Evolutionary conservation across 2,329 filamentous ascomycete genomes (phyloP).

Genomic region (Aquanectria penicillioides): DNA sequence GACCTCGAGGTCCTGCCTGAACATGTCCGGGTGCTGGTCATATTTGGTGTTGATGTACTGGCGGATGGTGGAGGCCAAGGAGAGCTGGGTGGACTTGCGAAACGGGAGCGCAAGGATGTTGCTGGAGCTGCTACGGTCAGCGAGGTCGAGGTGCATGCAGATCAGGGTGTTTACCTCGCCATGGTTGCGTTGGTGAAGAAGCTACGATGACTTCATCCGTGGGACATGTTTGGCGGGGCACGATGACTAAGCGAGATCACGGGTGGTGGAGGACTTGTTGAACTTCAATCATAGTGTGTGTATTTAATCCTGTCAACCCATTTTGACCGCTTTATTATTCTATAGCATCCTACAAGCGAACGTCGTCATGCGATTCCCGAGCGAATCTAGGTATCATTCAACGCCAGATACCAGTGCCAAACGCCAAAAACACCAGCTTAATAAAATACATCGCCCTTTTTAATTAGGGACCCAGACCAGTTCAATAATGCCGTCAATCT

Average conservation of each 20-base stretch:
- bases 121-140: conserved; percentile 42
- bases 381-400: conserved; percentile 1
- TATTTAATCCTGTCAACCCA: not conserved
- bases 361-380: not conserved
- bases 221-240: conserved; percentile 39
- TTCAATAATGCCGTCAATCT: conserved; percentile 65
- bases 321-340: too few species aligned
- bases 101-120: conserved; percentile 86
- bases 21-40: conserved; percentile 98
- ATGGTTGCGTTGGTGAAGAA: conserved; percentile 33
- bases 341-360: too few species aligned
- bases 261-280: not conserved
- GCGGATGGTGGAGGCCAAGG: conserved; percentile 83
- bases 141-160: not conserved
- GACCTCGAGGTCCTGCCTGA: conserved; percentile 83
- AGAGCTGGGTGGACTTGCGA: conserved; percentile 82
- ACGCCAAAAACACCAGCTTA: conserved; percentile 16
- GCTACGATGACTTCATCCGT: conserved; percentile 39
- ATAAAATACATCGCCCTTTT: conserved; percentile 1
- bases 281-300: not conserved
- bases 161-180: conserved; percentile 40
- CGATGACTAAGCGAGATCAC: conserved; percentile 5
- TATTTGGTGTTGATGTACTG: conserved; percentile 98
- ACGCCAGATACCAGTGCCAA: not conserved
- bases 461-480: conserved; percentile 63